Evolutionary conservation across 495 filamentous ascomycete genomes (phyloP), one percentile per base, ranked within the genome.

Genomic region (Penicillium longicatenatum): DNA sequence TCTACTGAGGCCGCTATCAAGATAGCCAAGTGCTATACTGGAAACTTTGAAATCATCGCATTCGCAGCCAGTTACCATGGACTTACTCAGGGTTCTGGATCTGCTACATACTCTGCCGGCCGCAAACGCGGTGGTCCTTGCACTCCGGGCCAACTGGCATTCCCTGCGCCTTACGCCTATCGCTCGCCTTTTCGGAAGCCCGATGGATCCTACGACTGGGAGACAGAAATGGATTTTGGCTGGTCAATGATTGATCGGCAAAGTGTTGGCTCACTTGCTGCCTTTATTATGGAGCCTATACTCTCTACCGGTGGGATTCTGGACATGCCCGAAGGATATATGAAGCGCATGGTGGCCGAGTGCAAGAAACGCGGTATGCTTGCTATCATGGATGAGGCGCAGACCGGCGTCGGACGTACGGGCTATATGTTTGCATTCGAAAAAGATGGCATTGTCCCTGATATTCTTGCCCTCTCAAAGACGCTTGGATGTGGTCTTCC

Each of bases 201-300:
- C 0, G 77, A 83, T 53, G 79, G 82, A 2, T 73, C 73, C 0
- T 81, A 86, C 42, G 82, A 84, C 63, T 86, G 82, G 82, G 72
- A 80, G 49, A 65, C 78, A 0, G 82, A 86, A 61, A 65, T 86
- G 45, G 76, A 83, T 2, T 84, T 77, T 50, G 80, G 76, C 4
- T 84, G 80, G 75, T 66, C 65, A 16, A 64, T 84, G 63, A 71
- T 85, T 10, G 82, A 84, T 55, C 66, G 70, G 4, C 75, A 79
- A 51, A 78, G 74, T n/a, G 74, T 72, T 29, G 82, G 82, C 3
- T 83, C 80, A 0, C 74, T 85, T 2, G 82, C 82, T 10, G 82
- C 81, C 1, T 76, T 79, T 42, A 79, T 85, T 49, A 69, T 84
- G 22, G 81, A 84, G 61, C 78, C 75, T n/a, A 82, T 84, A 22